Evolutionary conservation across 306 rosid species (phyloP).

Genomic region (Cucumis cinereus): DNA sequence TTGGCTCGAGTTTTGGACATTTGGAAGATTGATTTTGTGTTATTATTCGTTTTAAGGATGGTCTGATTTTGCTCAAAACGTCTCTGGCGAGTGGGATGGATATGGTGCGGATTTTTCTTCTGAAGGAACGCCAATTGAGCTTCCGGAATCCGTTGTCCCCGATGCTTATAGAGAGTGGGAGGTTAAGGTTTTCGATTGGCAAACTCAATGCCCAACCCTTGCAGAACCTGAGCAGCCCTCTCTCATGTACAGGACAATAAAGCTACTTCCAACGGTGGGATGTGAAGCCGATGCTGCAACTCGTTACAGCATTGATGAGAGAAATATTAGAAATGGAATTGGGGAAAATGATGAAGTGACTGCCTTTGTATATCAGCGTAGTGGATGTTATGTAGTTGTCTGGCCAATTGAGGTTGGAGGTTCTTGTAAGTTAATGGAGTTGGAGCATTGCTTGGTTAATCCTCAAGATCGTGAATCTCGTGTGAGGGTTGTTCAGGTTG

Average conservation of each 20-base stretch:
- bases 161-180: constrained; percentile 92
- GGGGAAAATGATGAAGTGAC: constrained; percentile 23
- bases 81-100: constrained; percentile 98
- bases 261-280: constrained; percentile 87
- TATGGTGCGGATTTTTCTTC: constrained; percentile 71
- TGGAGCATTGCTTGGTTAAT: constrained; percentile 77
- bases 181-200: constrained; percentile 92
- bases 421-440: constrained; percentile 31
- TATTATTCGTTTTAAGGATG: constrained; percentile 34
- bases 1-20: not conserved
- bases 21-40: not conserved
- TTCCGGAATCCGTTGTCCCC: constrained; percentile 81
- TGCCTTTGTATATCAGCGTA: constrained; percentile 68
- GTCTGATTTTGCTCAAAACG: constrained; percentile 65
- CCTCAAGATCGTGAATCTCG: constrained; percentile 80
- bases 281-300: constrained; percentile 98
- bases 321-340: constrained; percentile 23
- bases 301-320: constrained; percentile 44
- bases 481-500: constrained; percentile 61
- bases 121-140: constrained; percentile 60
- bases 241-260: constrained; percentile 49
- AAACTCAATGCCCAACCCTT: constrained; percentile 92
- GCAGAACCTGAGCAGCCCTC: constrained; percentile 43
- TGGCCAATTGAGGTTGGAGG: constrained; percentile 39
- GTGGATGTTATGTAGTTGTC: constrained; percentile 70